phyloP scores from a whole-genome alignment of 192 early-diverging fungal species.

The Coemansia brasiliensis region DNA sequence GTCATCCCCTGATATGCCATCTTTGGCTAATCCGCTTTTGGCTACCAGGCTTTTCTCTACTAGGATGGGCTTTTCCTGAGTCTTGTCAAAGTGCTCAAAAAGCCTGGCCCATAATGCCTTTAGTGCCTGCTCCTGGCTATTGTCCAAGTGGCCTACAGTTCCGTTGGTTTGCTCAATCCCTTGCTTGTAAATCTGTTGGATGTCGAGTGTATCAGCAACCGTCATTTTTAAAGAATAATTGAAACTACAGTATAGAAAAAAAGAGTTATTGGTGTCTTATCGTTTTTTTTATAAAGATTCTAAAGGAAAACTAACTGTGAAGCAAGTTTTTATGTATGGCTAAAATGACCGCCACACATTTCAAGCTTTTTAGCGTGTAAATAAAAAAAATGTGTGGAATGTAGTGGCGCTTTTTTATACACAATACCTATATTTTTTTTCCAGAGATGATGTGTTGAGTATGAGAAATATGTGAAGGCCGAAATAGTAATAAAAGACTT shows the following conservation, averaged over 20 bases:
- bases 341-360: too few species aligned
- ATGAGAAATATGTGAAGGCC: too few species aligned
- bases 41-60: slow-evolving; percentile 23
- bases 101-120: slow-evolving; percentile 38
- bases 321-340: too few species aligned
- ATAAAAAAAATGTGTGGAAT: too few species aligned
- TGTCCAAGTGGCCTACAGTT: slow-evolving; percentile 24
- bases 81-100: slow-evolving; percentile 24
- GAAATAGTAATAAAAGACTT: too few species aligned
- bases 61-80: slow-evolving; percentile 21
- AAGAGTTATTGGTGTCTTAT: too few species aligned
- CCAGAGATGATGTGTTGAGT: too few species aligned
- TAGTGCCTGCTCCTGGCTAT: slow-evolving; percentile 26
- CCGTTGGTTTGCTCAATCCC: slow-evolving; percentile 14
- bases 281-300: too few species aligned
- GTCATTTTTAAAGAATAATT: not conserved
- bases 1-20: slow-evolving; percentile 3
- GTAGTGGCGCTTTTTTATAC: too few species aligned
- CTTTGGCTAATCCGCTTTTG: not conserved
- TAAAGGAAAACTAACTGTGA: too few species aligned
- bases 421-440: too few species aligned
- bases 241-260: slow-evolving; percentile 1
- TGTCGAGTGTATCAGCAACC: not conserved
- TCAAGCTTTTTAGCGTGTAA: too few species aligned
- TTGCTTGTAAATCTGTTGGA: slow-evolving; percentile 18